Evolutionary conservation across 2,329 filamentous ascomycete species (phyloP).

Genomic region (Ceratocystis cubensis): DNA sequence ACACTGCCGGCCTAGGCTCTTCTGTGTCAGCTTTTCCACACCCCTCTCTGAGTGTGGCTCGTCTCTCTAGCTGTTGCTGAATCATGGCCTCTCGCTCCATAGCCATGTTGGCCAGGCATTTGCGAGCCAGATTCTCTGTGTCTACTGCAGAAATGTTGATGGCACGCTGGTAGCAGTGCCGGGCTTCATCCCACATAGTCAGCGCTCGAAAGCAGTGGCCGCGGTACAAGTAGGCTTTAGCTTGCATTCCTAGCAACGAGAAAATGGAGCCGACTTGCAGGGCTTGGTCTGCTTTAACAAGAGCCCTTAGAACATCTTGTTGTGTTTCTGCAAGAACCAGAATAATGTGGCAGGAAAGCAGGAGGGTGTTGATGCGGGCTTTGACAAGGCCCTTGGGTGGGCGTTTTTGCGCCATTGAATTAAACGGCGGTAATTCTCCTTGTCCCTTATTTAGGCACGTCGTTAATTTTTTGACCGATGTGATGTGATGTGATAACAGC

Average conservation of each 20-base stretch:
- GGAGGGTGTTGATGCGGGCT: constrained; percentile 20
- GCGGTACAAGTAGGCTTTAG: constrained; percentile 23
- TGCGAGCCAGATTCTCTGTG: constrained; percentile 6
- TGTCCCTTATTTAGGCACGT: not conserved
- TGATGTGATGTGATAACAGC: no score
- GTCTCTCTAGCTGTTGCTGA: constrained; percentile 11
- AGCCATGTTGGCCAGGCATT: constrained; percentile 16
- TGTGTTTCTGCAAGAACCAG: constrained; percentile 21
- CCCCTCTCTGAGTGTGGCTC: constrained; percentile 8
- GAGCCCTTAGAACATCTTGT: constrained; percentile 19
- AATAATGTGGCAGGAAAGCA: constrained; percentile 21
- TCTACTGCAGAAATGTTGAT: constrained; percentile 14
- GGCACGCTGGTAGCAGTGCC: constrained; percentile 23
- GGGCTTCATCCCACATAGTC: constrained; percentile 23
- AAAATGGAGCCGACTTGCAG: constrained; percentile 21
- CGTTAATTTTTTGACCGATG: not conserved
- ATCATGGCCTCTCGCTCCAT: constrained; percentile 16
- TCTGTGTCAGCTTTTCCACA: not conserved
- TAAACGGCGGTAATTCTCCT: not conserved
- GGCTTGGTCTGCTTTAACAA: constrained; percentile 23
- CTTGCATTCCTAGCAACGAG: constrained; percentile 22
- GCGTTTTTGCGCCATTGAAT: constrained; percentile 18
- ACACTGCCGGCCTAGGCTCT: not conserved
- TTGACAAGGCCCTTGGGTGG: constrained; percentile 19
- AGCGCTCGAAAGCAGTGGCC: constrained; percentile 24